These are phyloP conservation scores for Circinella minor DNA, from an alignment of 371 early-diverging fungal species.

Conservation along the genomic window DNA sequence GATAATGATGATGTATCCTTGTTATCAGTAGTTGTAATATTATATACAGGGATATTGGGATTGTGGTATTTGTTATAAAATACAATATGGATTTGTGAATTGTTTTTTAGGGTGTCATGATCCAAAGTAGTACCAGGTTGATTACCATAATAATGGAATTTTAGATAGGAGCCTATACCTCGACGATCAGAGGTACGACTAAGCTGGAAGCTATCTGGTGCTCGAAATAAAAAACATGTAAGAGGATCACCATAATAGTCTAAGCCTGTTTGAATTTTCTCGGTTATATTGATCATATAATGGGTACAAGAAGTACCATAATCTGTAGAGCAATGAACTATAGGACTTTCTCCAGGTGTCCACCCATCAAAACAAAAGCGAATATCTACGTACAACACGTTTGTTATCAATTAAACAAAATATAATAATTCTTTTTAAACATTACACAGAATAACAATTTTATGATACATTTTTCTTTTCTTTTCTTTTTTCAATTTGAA, in stretches of 20 bases:
- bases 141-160: conserved; percentile 36
- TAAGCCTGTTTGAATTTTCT: conserved; percentile 21
- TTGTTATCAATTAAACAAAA: no score
- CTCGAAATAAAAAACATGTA: conserved; percentile 31
- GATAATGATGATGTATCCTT: no score
- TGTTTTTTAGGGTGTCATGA: no score
- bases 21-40: conserved; percentile 10
- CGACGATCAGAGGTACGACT: conserved; percentile 22
- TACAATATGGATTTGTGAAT: conserved; percentile 24
- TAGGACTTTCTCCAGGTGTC: conserved; percentile 7
- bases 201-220: conserved; percentile 18
- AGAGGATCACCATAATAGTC: conserved; percentile 31
- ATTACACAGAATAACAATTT: no score
- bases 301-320: conserved; percentile 34
- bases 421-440: no score
- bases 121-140: conserved; percentile 6
- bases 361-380: conserved; percentile 45
- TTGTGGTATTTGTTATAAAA: conserved; percentile 33
- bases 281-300: conserved; percentile 30
- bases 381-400: conserved; percentile 23
- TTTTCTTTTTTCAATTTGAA: no score
- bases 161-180: conserved; percentile 25
- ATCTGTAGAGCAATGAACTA: conserved; percentile 27
- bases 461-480: no score
- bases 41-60: conserved; percentile 34